phyloP scores from a whole-genome alignment of 495 filamentous ascomycete species.

The Aspergillus funiculosus region DNA sequence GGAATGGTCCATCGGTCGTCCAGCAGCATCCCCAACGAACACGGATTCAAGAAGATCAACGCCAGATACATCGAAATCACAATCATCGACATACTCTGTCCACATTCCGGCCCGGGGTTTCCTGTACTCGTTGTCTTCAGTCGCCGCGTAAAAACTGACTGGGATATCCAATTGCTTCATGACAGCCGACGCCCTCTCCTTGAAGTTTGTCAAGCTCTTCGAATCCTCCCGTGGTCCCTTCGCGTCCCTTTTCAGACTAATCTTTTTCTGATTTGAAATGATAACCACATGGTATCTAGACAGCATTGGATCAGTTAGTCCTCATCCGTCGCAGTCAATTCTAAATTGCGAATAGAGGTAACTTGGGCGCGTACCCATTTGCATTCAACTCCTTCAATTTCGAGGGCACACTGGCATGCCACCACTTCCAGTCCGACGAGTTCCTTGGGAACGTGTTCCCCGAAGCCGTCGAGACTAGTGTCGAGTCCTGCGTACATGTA shows the following conservation, averaged over 20 bases:
- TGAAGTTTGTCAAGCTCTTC: slow-evolving; percentile 66
- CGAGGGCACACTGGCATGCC: slow-evolving; percentile 65
- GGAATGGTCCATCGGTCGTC: slow-evolving; percentile 60
- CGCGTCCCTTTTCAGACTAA: slow-evolving; percentile 64
- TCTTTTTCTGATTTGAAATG: slow-evolving; percentile 80
- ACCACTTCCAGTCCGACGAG: slow-evolving; percentile 90
- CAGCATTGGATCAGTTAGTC: slow-evolving; percentile 4
- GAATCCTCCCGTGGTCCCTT: slow-evolving; percentile 65
- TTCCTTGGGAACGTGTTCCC: slow-evolving; percentile 71
- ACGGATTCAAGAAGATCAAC: slow-evolving; percentile 64
- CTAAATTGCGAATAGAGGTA: too few species aligned
- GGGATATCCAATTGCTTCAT: slow-evolving; percentile 70
- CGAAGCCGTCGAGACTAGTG: slow-evolving; percentile 71
- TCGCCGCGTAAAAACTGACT: slow-evolving; percentile 77
- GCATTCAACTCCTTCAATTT: slow-evolving; percentile 59
- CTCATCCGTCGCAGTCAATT: too few species aligned
- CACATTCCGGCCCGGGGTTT: slow-evolving; percentile 92
- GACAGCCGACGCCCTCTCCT: slow-evolving; percentile 64
- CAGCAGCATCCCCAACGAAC: slow-evolving; percentile 89
- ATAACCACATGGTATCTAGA: slow-evolving; percentile 69
- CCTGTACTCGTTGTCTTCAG: slow-evolving; percentile 68
- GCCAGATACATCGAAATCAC: slow-evolving; percentile 56
- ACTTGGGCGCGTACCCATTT: slow-evolving; percentile 53
- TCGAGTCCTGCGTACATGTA: slow-evolving; percentile 75
- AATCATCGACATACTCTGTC: slow-evolving; percentile 71